Base-by-base conservation (phyloP, 805 yeast genomes). In the Saccharomycopsis selenospora region DNA sequence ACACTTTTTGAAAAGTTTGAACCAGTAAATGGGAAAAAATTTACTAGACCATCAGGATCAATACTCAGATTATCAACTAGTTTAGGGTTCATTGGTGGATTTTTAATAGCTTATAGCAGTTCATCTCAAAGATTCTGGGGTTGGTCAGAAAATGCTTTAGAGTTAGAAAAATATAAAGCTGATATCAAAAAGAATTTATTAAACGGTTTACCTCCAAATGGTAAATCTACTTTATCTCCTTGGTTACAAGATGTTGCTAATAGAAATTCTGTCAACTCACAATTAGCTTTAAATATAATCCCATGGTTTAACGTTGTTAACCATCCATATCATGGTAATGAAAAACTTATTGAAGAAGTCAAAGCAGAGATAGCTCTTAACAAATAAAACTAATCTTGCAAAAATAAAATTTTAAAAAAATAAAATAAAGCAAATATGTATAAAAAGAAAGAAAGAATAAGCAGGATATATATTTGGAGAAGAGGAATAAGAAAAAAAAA, bases 291-390 rank as follows among this genome's bases (percentile, higher is more conserved):
- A 57, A 75, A 79, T 48, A 61, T 84, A 52, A 64, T 86, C 58
- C 95, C 95, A 22, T 81, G 88, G 87, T 85, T 87, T 71, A 87
- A 87, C 67, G 69, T 84, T 54, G 88, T 80, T 42, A 68, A 79
- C 62, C 95, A 86, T 65, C 88, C 85, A 57, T 81, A 79, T 68
- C 95, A 86, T 65, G 93, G 91, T 23, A 79, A 85, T 51, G 83
- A 81, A 17, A 36, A 43, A 26, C 46, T 52, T 17, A 59, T 69
- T 82, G 51, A 71, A 72, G 59, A 79, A 71, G 59, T 82, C 29
- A 49, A 44, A 25, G 53, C 55, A 5, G 55, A 80, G 30, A 29
- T 50, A 20, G 43, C 43, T 14, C 38, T 33, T 33, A 33, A 20
- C 38, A 33, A 33, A 33, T 33, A 33, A 20, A n/a, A n/a, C n/a